Conservation (phyloP, 2,329 filamentous ascomycete genomes). For the Arthrinium puccinioides region DNA sequence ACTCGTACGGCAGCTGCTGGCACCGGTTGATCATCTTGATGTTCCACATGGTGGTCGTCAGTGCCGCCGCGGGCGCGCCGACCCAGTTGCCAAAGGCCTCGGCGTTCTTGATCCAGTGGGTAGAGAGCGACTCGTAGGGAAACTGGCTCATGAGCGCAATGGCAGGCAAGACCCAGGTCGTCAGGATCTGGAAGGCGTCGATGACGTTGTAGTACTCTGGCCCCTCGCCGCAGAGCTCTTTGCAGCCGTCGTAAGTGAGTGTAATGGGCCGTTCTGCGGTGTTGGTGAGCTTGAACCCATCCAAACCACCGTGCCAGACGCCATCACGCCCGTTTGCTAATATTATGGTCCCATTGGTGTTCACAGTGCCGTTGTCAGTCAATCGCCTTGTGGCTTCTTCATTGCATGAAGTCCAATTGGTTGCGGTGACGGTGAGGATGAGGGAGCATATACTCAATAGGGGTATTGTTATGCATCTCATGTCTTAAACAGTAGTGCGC, state of each 20-base stretch:
- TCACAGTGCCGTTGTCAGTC: no score
- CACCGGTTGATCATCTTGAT: not conserved
- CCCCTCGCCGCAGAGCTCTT: not conserved
- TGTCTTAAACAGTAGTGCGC: no score
- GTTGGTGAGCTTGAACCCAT: no score
- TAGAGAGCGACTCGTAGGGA: not conserved
- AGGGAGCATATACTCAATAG: no score
- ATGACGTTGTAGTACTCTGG: not conserved
- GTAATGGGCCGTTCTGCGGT: not conserved
- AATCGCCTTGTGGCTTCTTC: no score
- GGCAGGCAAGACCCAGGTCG: not conserved
- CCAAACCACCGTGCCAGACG: no score
- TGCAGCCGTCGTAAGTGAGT: not conserved
- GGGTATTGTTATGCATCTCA: no score
- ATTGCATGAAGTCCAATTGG: no score
- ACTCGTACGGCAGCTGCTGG: not conserved
- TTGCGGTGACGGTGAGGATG: no score
- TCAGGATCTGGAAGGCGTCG: conserved; percentile 1
- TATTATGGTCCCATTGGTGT: no score
- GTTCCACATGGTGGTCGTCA: not conserved
- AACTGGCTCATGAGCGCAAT: conserved; percentile 1
- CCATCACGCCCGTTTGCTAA: no score
- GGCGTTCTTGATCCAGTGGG: not conserved
- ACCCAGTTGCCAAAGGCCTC: not conserved
- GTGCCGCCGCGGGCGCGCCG: not conserved